Percentiles rank a stretch among this genome's conserved stretches.
phyloP scores from a whole-genome alignment of 768 basidiomycete genomes.

The Trametes cinnabarina region DNA sequence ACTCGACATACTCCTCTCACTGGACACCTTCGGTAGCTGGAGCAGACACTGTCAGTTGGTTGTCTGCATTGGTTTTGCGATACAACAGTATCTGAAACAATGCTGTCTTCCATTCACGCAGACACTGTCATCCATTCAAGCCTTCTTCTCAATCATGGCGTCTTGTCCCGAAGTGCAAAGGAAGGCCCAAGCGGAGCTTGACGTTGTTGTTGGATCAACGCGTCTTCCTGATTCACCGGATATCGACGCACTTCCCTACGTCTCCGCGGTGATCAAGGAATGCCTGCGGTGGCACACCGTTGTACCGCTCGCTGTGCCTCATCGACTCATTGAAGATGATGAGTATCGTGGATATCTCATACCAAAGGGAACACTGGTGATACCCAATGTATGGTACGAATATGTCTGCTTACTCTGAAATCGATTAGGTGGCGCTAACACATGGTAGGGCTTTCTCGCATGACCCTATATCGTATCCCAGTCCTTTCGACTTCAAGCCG shows the following conservation, averaged over 20 bases:
- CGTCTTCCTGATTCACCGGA: constrained; percentile 17
- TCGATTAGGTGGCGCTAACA: background rate
- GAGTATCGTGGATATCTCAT: constrained; percentile 30
- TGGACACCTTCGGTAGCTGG: background rate
- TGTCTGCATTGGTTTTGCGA: too few relatives aligned
- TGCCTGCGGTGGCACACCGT: constrained; percentile 23
- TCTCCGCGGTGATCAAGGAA: constrained; percentile 25
- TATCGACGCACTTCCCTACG: constrained; percentile 19
- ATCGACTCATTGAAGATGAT: constrained; percentile 24
- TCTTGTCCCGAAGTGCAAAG: constrained; percentile 27
- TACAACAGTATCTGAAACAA: too few relatives aligned
- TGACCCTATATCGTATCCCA: constrained; percentile 34
- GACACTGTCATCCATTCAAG: constrained; percentile 22
- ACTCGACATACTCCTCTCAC: too few relatives aligned
- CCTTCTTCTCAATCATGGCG: constrained; percentile 27
- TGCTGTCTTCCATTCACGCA: background rate
- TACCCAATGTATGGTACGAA: constrained; percentile 22
- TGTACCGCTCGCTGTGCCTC: constrained; percentile 16
- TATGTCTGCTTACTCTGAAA: background rate
- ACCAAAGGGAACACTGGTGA: constrained; percentile 27
- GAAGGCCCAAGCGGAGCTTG: constrained; percentile 30
- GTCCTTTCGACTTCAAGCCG: constrained; percentile 36
- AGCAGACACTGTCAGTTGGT: constrained; percentile 5
- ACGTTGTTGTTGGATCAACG: constrained; percentile 16
- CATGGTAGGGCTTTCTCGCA: constrained; percentile 37